Conservation (phyloP, 306 rosid genomes). For the Ochetophila trinervis region DNA sequence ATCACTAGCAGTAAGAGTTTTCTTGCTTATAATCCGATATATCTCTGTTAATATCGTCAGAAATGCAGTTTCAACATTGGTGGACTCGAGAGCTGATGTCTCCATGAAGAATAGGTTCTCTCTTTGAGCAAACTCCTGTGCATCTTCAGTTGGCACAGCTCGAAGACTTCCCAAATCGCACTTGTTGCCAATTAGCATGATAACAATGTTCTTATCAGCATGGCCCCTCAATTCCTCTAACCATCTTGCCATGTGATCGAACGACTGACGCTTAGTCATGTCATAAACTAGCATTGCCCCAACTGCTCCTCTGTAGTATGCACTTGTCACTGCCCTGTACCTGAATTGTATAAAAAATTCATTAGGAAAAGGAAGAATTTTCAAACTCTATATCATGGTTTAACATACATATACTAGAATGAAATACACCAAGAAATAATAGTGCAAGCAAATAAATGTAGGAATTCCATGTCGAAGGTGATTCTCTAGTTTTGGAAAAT, state of each 20-base stretch:
- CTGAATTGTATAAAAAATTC: constrained; percentile 28
- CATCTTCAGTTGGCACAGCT: constrained; percentile 91
- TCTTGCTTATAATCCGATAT: constrained; percentile 66
- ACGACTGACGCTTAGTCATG: constrained; percentile 84
- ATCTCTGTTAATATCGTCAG: constrained; percentile 68
- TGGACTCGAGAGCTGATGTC: constrained; percentile 87
- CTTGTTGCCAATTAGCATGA: constrained; percentile 89
- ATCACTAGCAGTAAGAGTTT: constrained; percentile 47
- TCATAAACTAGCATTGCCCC: constrained; percentile 92
- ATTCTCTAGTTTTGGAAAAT: too few species aligned
- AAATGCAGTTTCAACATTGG: constrained; percentile 84
- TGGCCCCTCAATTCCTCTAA: constrained; percentile 79
- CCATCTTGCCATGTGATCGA: constrained; percentile 91
- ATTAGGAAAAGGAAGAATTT: neutral
- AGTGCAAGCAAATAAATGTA: too few species aligned
- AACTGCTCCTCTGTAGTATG: constrained; percentile 89
- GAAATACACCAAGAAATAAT: too few species aligned
- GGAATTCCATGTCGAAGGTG: too few species aligned
- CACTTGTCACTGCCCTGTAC: constrained; percentile 88
- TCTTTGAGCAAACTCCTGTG: constrained; percentile 85
- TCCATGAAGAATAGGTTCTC: constrained; percentile 94
- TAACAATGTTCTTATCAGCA: constrained; percentile 70
- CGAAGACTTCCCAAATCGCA: constrained; percentile 70
- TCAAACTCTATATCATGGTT: neutral
- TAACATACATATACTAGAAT: neutral